Conservation (phyloP, 768 basidiomycete genomes). For the Brasilioporus rufonigricans region DNA sequence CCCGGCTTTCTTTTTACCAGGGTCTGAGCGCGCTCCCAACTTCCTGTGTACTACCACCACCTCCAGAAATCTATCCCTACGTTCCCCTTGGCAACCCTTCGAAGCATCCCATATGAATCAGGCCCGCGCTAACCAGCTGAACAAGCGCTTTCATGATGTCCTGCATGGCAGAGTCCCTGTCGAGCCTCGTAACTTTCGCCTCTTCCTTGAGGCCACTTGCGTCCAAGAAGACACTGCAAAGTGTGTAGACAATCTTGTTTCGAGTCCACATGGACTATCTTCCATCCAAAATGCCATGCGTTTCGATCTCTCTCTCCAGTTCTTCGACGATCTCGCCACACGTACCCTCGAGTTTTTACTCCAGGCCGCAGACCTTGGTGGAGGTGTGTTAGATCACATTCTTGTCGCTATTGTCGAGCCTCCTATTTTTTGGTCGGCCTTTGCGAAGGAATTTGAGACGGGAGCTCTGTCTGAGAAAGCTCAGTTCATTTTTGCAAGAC, state of each 20-base stretch:
- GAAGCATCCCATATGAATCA: conserved; percentile 9
- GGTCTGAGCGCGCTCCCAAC: neutral
- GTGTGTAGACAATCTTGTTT: conserved; percentile 39
- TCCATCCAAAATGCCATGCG: conserved; percentile 45
- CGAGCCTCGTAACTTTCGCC: conserved; percentile 18
- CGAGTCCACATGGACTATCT: conserved; percentile 34
- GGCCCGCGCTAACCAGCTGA: conserved; percentile 27
- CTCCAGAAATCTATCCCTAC: no score
- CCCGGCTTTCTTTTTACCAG: no score
- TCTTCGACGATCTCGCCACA: conserved; percentile 44
- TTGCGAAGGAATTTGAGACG: conserved; percentile 33
- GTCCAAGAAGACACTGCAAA: conserved; percentile 37
- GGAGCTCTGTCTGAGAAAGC: conserved; percentile 33
- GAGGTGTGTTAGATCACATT: conserved; percentile 42
- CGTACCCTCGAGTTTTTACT: conserved; percentile 40
- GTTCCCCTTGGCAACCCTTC: neutral
- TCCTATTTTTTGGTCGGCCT: conserved; percentile 48
- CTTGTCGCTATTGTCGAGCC: conserved; percentile 47
- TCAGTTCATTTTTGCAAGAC: conserved; percentile 45
- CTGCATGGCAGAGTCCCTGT: conserved; percentile 30
- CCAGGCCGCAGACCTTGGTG: conserved; percentile 40
- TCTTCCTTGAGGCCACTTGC: conserved; percentile 49
- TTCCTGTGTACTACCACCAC: conserved; percentile 2
- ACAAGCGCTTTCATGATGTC: conserved; percentile 35
- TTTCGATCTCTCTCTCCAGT: conserved; percentile 36